Conservation (phyloP, 108 stramenopile species). For the Fistulifera pelliculosa region DNA sequence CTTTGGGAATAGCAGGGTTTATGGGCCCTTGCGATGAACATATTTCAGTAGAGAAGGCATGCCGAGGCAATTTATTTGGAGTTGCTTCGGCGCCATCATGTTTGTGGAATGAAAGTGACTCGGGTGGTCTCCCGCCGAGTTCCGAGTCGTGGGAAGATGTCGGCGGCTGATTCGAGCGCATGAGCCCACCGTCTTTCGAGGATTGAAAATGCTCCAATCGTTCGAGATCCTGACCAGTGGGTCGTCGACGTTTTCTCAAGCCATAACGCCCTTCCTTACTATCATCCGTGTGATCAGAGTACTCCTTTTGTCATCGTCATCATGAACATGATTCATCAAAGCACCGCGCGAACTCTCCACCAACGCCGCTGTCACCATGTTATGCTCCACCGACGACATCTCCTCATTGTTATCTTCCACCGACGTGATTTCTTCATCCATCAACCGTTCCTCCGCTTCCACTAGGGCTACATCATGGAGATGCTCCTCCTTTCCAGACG, state of each 20-base stretch:
- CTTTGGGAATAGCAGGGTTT: too few relatives aligned
- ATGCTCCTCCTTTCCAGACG: constrained; percentile 3
- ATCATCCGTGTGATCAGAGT: neutral
- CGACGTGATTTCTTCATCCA: constrained; percentile 45
- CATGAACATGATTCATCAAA: constrained; percentile 15
- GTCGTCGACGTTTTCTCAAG: constrained; percentile 24
- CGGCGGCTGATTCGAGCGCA: neutral
- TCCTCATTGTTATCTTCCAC: constrained; percentile 1
- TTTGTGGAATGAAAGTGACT: too few relatives aligned
- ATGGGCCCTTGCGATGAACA: neutral
- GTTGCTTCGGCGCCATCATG: neutral
- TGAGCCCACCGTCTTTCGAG: constrained; percentile 2
- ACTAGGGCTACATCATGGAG: constrained; percentile 17
- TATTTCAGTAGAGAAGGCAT: neutral
- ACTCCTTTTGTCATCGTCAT: neutral
- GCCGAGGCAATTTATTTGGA: neutral
- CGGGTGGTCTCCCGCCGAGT: too few relatives aligned
- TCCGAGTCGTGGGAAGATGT: too few relatives aligned
- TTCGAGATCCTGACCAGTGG: constrained; percentile 13
- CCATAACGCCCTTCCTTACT: constrained; percentile 14
- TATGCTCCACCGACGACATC: constrained; percentile 26
- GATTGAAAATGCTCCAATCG: constrained; percentile 3
- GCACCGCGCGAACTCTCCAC: constrained; percentile 35
- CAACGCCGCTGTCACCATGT: constrained; percentile 51
- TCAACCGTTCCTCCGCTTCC: constrained; percentile 26